phyloP scores from a whole-genome alignment of 1,284 basidiomycete genomes.

The Apiotrichum akiyoshidainum region DNA sequence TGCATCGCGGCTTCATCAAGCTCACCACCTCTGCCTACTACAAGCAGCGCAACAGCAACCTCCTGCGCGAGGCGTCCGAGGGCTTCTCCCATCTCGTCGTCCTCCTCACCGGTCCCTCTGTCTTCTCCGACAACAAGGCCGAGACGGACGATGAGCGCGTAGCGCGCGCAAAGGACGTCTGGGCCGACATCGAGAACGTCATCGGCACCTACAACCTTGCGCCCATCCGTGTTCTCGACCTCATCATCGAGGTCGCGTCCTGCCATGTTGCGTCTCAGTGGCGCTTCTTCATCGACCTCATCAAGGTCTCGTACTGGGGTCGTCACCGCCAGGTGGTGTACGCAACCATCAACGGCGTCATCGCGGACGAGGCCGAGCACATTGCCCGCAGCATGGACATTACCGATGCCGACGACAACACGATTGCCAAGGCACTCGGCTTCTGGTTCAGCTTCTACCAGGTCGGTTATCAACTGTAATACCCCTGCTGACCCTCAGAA shows the following conservation, averaged over 20 bases:
- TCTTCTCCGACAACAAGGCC: constrained; percentile 20
- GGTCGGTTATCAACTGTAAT: constrained; percentile 52
- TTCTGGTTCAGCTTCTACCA: constrained; percentile 94
- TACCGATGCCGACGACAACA: constrained; percentile 55
- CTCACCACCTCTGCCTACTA: constrained; percentile 57
- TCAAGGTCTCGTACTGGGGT: constrained; percentile 49
- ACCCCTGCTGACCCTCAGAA: constrained; percentile 4
- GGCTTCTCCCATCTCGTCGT: constrained; percentile 90
- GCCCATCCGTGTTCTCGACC: constrained; percentile 87
- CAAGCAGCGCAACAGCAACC: constrained; percentile 98
- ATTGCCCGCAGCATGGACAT: constrained; percentile 48
- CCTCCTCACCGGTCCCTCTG: constrained; percentile 67
- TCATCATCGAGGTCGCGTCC: constrained; percentile 87
- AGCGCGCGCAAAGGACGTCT: constrained; percentile 68
- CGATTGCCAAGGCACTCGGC: constrained; percentile 86
- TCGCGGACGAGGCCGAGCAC: constrained; percentile 36
- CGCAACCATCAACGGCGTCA: constrained; percentile 7
- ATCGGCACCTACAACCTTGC: constrained; percentile 96
- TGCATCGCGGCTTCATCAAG: constrained; percentile 32
- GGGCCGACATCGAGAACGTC: constrained; percentile 79
- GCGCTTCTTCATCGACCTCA: constrained; percentile 83
- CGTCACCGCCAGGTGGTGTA: neutral
- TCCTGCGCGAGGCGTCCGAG: constrained; percentile 94
- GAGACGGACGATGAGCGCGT: constrained; percentile 29
- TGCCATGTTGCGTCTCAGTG: constrained; percentile 78